These are phyloP conservation scores for Pseudozyma hubeiensis DNA, from an alignment of 1,284 basidiomycete genomes.

Conservation along the genomic window DNA sequence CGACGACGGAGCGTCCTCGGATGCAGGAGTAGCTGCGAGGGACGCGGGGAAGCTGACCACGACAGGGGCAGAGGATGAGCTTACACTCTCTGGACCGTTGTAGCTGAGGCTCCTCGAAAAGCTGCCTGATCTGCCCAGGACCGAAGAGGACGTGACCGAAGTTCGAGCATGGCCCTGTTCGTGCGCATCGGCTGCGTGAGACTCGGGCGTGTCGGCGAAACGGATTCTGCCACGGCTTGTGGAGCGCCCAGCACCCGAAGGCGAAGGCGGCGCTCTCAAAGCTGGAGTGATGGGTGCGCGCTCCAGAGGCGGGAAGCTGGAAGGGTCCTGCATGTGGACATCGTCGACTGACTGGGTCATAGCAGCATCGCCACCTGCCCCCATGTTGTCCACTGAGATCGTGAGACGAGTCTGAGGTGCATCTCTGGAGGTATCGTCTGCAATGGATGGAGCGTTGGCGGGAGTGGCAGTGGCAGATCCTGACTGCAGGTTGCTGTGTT, in stretches of 20 bases:
- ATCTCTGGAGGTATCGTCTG: not conserved
- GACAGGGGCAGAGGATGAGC: constrained; percentile 30
- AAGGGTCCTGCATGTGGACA: constrained; percentile 34
- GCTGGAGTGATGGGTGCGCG: constrained; percentile 30
- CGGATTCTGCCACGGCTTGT: constrained; percentile 39
- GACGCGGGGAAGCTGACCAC: constrained; percentile 50
- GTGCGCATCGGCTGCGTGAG: not conserved
- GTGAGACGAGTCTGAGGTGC: constrained; percentile 28
- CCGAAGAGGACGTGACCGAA: constrained; percentile 2
- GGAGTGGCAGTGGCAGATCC: not conserved
- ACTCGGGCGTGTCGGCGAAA: constrained; percentile 13
- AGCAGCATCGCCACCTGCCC: constrained; percentile 47
- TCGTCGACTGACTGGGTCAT: constrained; percentile 17
- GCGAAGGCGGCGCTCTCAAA: constrained; percentile 30
- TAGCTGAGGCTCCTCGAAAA: constrained; percentile 54
- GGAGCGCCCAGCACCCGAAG: constrained; percentile 16
- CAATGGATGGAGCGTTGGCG: not conserved
- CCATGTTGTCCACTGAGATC: constrained; percentile 56
- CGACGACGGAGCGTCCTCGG: constrained; percentile 11
- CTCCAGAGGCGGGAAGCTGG: constrained; percentile 47
- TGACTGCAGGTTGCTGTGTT: not conserved
- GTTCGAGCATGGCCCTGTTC: not conserved
- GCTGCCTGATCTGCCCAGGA: constrained; percentile 42
- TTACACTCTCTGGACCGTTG: constrained; percentile 44
- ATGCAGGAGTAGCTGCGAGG: constrained; percentile 7